Base-by-base conservation (phyloP, 345 rosid genomes). In the Populus deltoides region DNA sequence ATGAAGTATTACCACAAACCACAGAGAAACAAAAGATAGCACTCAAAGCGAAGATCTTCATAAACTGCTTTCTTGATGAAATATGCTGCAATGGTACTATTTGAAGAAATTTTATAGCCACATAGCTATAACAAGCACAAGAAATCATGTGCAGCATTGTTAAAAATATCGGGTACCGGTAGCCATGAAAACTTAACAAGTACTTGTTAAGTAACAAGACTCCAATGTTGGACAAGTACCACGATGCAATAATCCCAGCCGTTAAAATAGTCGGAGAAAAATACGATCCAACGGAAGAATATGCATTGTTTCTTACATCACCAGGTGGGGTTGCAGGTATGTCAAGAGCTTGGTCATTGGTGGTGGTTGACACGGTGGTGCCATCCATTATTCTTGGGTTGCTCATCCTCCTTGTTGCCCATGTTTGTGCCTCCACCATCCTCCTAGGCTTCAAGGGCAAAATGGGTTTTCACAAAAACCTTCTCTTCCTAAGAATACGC, bases 321-420 rank as follows among this genome's bases (percentile, higher is more conserved):
- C 91, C 87, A 0, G 98, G 93, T 16, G 99, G 99, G 47, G 99
- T 96, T 36, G 86, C 90, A 63, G 99, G 98, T 73, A 96, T 92
- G 86, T 93, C 94, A 59, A 96, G 43, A 45, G 73, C 85, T 20
- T 87, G 86, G 83, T 86, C 79, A 55, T 57, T 47, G 45, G 75
- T 76, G 83, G 79, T 73, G 75, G 83, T 59, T 10, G 65, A 59
- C 29, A 24, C 82, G 76, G 90, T 72, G 65, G 87, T 85, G 67
- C 66, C 78, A 11, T 73, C 78, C 53, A 96, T 25, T 59, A 59
- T 76, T 62, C 97, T 87, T 29, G 97, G 97, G 67, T 96, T 96
- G 94, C 98, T 92, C 98, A 96, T 91, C 73, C 99, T 85, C 86
- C 98, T 85, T n/a, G 99, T 96, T 11, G 97, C 87, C 99, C 98